A percentile compares a stretch with the other conserved stretches of the same genome.
These are phyloP conservation scores for Eleusine coracana DNA, from an alignment of 176 grass and related monocot species.

Conservation along the genomic window DNA sequence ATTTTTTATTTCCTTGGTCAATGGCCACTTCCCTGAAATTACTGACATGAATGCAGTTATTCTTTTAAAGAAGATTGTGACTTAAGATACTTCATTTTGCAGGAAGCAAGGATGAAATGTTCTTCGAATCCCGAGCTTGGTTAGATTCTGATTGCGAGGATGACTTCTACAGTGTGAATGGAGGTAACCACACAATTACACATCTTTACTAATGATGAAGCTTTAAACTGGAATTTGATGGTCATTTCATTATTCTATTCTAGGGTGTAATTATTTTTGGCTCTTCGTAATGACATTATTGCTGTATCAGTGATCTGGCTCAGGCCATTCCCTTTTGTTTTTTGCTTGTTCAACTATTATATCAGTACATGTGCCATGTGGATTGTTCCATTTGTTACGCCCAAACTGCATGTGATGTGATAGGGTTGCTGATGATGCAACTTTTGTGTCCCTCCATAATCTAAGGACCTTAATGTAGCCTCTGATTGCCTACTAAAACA, in stretches of 20 bases:
- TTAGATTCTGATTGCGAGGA: constrained; percentile 93
- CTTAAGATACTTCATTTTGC: constrained; percentile 42
- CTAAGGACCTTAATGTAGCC: constrained; percentile 33
- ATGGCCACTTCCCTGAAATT: neutral
- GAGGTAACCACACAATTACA: constrained; percentile 58
- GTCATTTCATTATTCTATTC: neutral
- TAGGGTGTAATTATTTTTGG: neutral
- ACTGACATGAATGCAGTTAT: neutral
- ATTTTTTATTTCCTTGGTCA: neutral
- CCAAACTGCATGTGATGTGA: constrained; percentile 44
- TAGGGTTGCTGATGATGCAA: constrained; percentile 39
- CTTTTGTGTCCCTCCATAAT: constrained; percentile 34
- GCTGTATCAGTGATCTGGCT: constrained; percentile 14
- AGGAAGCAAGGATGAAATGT: constrained; percentile 86
- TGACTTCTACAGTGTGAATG: constrained; percentile 96
- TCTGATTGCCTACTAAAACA: constrained; percentile 44
- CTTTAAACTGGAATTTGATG: constrained; percentile 8
- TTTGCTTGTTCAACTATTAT: constrained; percentile 12
- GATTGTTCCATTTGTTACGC: constrained; percentile 26
- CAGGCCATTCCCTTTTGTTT: constrained; percentile 13
- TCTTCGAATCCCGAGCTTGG: constrained; percentile 82
- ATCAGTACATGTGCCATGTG: constrained; percentile 38
- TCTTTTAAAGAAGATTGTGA: neutral
- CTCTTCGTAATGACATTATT: constrained; percentile 18
- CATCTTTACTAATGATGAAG: neutral